phyloP scores from a whole-genome alignment of 768 basidiomycete species.

The Gloeostereum incarnatum region DNA sequence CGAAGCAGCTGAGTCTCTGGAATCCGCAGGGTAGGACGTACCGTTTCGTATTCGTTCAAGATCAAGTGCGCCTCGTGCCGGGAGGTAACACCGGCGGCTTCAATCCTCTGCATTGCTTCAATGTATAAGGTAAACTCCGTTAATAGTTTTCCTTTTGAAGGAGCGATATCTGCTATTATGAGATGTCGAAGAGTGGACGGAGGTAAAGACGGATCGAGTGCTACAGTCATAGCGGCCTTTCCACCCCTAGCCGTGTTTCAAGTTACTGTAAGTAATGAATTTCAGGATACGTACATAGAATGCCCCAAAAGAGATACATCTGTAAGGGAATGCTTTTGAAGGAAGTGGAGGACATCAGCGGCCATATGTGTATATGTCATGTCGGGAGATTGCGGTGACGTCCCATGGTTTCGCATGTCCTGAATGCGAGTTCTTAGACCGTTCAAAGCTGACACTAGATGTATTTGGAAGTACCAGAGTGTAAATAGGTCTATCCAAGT shows the following conservation, averaged over 20 bases:
- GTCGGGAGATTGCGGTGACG: constrained; percentile 63
- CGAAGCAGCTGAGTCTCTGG: no score
- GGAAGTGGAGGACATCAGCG: constrained; percentile 63
- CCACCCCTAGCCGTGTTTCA: constrained; percentile 56
- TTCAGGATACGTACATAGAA: constrained; percentile 58
- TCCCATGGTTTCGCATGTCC: constrained; percentile 89
- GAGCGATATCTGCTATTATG: constrained; percentile 79
- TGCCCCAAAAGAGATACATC: constrained; percentile 78
- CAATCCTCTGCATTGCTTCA: constrained; percentile 66
- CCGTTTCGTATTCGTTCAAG: constrained; percentile 51
- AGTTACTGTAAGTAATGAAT: background rate
- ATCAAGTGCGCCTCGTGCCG: constrained; percentile 65
- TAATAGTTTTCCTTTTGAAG: constrained; percentile 46
- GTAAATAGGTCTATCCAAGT: constrained; percentile 62
- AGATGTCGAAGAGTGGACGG: constrained; percentile 38
- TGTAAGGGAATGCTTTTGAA: constrained; percentile 38
- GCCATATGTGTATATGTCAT: constrained; percentile 81
- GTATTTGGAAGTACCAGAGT: constrained; percentile 39
- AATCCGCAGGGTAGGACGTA: no score
- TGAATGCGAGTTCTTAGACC: constrained; percentile 17
- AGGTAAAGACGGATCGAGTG: constrained; percentile 36
- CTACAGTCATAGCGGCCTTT: constrained; percentile 70
- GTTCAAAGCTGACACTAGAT: background rate
- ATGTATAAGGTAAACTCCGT: constrained; percentile 61
- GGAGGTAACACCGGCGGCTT: constrained; percentile 43